Evolutionary conservation across 164 flowering plant genomes (phyloP).

Genomic region (Chimonanthus salicifolius): DNA sequence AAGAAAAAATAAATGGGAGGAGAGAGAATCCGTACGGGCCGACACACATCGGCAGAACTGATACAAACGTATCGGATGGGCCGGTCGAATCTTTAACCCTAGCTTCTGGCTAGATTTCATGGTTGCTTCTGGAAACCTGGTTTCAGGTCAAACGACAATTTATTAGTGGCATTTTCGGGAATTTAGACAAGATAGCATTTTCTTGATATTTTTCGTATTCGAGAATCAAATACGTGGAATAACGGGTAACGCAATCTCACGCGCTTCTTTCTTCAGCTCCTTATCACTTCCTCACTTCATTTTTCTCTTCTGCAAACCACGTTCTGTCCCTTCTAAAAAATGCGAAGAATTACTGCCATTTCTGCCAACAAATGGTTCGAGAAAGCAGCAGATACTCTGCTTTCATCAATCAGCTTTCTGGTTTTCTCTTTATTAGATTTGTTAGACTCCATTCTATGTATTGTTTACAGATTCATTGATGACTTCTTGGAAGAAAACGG

Average conservation of each 20-base stretch:
- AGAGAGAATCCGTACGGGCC: no score
- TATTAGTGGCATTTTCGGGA: neutral
- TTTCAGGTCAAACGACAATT: neutral
- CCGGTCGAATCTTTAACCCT: neutral
- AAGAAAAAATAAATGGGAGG: no score
- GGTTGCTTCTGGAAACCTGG: no score
- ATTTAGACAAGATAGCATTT: neutral
- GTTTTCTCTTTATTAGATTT: conserved; percentile 63
- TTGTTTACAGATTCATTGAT: conserved; percentile 40
- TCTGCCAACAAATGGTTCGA: conserved; percentile 22
- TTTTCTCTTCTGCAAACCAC: neutral
- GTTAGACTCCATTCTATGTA: conserved; percentile 48
- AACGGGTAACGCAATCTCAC: conserved; percentile 7
- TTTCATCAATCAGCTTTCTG: conserved; percentile 19
- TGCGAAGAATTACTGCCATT: conserved; percentile 6
- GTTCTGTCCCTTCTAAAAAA: neutral
- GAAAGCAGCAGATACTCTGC: conserved; percentile 14
- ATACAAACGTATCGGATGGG: no score
- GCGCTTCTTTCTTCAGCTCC: neutral
- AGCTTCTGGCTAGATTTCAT: neutral
- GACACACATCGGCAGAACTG: no score
- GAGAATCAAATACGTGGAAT: conserved; percentile 5
- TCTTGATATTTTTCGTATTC: neutral
- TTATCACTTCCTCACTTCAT: neutral
- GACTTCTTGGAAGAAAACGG: conserved; percentile 36